Conservation (phyloP, 306 rosid species). For the Ziziphus jujuba region DNA sequence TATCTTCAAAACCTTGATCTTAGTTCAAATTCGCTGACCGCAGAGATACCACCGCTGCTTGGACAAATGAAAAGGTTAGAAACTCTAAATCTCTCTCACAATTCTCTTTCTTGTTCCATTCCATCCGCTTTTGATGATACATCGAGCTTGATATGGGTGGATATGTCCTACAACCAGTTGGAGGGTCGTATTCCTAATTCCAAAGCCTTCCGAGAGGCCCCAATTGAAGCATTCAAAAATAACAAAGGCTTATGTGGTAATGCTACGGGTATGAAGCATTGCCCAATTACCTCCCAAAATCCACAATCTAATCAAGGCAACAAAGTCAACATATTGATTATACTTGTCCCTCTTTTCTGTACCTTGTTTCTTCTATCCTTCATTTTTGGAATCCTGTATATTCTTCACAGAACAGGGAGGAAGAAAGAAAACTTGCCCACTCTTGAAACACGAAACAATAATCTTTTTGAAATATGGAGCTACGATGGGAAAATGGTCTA, state of each 20-base stretch:
- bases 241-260: too few relatives aligned
- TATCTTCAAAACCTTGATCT: neutral
- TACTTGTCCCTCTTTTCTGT: neutral
- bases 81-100: neutral
- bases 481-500: conserved; percentile 7
- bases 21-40: neutral
- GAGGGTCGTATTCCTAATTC: conserved; percentile 14
- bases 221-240: neutral
- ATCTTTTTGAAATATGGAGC: neutral
- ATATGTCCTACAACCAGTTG: conserved; percentile 19
- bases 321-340: neutral
- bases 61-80: neutral
- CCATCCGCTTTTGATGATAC: neutral
- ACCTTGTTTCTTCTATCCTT: neutral
- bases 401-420: neutral
- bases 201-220: conserved; percentile 19
- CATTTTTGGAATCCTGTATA: neutral
- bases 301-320: neutral
- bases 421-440: neutral
- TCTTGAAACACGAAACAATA: neutral
- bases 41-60: neutral
- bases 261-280: conserved; percentile 14
- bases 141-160: neutral
- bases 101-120: neutral
- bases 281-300: neutral